Conservation (phyloP, 1,284 basidiomycete genomes). For the Apiotrichum veenhuisii region DNA sequence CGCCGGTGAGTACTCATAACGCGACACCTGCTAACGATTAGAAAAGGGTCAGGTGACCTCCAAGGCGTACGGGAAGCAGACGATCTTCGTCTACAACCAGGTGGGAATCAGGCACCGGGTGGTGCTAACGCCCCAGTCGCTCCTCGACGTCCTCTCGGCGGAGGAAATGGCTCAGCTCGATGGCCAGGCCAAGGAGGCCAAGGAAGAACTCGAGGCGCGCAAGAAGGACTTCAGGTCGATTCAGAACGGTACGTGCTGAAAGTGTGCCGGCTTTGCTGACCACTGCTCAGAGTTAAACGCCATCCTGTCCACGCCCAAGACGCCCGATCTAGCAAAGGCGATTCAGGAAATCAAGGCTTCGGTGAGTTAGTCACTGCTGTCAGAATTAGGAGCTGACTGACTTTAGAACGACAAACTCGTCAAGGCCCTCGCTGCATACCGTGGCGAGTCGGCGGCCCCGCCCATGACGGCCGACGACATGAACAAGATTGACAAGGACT, state of each 20-base stretch:
- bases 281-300: slow-evolving; percentile 52
- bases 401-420: slow-evolving; percentile 32
- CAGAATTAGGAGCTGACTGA: not conserved
- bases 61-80: slow-evolving; percentile 65
- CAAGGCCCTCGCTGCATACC: slow-evolving; percentile 27
- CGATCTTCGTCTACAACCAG: slow-evolving; percentile 52
- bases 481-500: slow-evolving; percentile 41
- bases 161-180: slow-evolving; percentile 12
- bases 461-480: slow-evolving; percentile 37
- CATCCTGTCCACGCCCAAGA: slow-evolving; percentile 27
- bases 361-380: slow-evolving; percentile 18
- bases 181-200: slow-evolving; percentile 57
- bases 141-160: slow-evolving; percentile 9
- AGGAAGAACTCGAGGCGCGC: slow-evolving; percentile 61
- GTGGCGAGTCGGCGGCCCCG: slow-evolving; percentile 18
- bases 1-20: slow-evolving; percentile 56
- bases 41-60: slow-evolving; percentile 42
- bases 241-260: slow-evolving; percentile 54
- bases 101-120: slow-evolving; percentile 16
- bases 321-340: slow-evolving; percentile 56
- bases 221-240: slow-evolving; percentile 59
- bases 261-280: not conserved
- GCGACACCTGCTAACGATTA: slow-evolving; percentile 7
- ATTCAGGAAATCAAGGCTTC: slow-evolving; percentile 37
- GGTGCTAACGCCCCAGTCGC: slow-evolving; percentile 7